Evolutionary conservation across 805 yeast genomes (phyloP), one percentile per base, ranked within the genome.

Genomic region (Ogataea degrootiae): DNA sequence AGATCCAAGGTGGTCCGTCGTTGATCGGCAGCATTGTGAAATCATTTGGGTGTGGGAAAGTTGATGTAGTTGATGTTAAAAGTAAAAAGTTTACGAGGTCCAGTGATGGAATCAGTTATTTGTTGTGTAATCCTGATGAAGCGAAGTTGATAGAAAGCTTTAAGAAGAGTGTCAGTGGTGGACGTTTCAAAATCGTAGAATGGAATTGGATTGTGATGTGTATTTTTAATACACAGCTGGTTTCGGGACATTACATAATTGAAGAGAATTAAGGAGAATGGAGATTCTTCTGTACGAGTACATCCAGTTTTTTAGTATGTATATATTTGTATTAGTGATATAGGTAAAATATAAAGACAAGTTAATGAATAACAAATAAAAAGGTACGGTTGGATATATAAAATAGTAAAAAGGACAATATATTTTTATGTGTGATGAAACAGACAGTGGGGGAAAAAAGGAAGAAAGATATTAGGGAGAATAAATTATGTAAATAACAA

Each of bases 141-240:
- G 48, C 60, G 19, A 58, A 53, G 3, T 53, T 72, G 37, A 56
- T 61, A 12, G 61, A 59, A 1, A 58, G 58, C 19, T 69, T 69
- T 42, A 41, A 43, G 17, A 60, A 54, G 19, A 48, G 58, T n/a
- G 46, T 63, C 19, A 50, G 49, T 23, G 51, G 47, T 38, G 54
- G 34, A 16, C 57, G 49, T 11, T 73, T 60, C 35, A 63, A 62
- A 12, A 65, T 77, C 1, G 72, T 80, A 16, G 84, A 79, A 50
- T 82, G 86, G 87, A 78, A 80, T 44, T 80, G 85, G 84, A 75
- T 83, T 43, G 79, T 82, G 14, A 63, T 72, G 48, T 71, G 80
- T 41, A 76, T 82, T 0, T 81, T 82, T 62, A 70, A 68, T 43
- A 70, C 74, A 72, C 55, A 61, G n/a, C 34, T 59, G 33, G 51